Conservation (phyloP, 1,284 basidiomycete species). For the Boletus holoroseus region DNA sequence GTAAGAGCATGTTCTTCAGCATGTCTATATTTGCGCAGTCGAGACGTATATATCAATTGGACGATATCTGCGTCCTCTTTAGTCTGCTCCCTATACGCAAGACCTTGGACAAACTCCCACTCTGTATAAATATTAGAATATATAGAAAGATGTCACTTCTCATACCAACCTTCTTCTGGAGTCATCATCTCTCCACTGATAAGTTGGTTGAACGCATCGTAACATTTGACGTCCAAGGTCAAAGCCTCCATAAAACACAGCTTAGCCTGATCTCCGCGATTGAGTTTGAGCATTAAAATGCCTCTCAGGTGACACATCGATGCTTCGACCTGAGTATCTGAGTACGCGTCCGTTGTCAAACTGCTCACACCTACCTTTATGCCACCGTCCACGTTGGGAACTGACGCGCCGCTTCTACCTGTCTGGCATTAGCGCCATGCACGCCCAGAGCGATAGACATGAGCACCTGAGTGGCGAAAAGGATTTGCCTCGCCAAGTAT, state of each 20-base stretch:
- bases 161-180: conserved; percentile 73
- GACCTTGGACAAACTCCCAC: conserved; percentile 89
- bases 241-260: conserved; percentile 94
- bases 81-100: conserved; percentile 80
- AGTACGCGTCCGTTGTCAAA: conserved; percentile 8
- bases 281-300: conserved; percentile 88
- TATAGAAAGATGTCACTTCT: not conserved
- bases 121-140: conserved; percentile 45
- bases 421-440: conserved; percentile 7
- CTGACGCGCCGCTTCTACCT: conserved; percentile 60
- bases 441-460: not conserved
- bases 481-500: conserved; percentile 91
- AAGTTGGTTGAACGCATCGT: conserved; percentile 90
- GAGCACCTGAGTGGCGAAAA: conserved; percentile 63
- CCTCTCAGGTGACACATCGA: conserved; percentile 95
- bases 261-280: conserved; percentile 84
- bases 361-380: conserved; percentile 60
- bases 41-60: conserved; percentile 85
- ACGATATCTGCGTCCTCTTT: conserved; percentile 88
- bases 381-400: conserved; percentile 76
- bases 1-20: conserved; percentile 75
- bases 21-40: conserved; percentile 86
- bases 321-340: conserved; percentile 70
- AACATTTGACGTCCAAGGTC: conserved; percentile 93
- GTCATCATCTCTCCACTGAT: conserved; percentile 92